A percentile compares a stretch with the other conserved stretches of the same genome.
Evolutionary conservation across 192 early-diverging fungal species (phyloP).

Genomic region (Backusella parvicylindrica): DNA sequence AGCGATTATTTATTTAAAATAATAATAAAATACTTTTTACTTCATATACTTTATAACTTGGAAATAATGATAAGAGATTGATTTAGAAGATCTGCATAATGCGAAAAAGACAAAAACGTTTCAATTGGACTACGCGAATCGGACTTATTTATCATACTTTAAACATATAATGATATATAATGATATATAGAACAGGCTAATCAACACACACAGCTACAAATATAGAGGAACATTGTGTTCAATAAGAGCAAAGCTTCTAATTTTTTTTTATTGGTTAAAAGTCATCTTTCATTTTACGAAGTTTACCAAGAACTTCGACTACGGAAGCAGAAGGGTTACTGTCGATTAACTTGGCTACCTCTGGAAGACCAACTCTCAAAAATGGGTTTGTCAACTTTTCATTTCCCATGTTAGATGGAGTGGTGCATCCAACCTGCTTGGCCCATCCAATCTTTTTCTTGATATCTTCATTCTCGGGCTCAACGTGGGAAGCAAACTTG

Average conservation of each 20-base stretch:
- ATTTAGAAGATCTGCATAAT: neutral
- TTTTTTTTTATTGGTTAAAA: constrained; percentile 18
- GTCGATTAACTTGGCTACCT: constrained; percentile 2
- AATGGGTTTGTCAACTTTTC: constrained; percentile 36
- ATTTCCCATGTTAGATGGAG: constrained; percentile 27
- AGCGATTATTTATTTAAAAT: too few relatives aligned
- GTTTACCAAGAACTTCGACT: constrained; percentile 19
- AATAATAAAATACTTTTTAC: neutral
- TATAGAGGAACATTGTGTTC: neutral
- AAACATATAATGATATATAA: neutral
- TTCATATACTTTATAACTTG: neutral
- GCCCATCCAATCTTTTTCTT: constrained; percentile 23
- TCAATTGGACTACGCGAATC: neutral
- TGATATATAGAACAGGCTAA: too few relatives aligned
- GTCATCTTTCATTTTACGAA: constrained; percentile 34
- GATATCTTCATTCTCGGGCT: constrained; percentile 31
- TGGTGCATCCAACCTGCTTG: constrained; percentile 40
- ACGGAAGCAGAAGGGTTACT: neutral
- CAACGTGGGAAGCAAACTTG: constrained; percentile 25
- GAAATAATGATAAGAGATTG: neutral
- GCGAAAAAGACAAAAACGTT: neutral
- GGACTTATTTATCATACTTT: neutral
- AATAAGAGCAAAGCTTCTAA: too few relatives aligned
- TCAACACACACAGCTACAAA: too few relatives aligned
- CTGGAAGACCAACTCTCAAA: constrained; percentile 12